Evolutionary conservation across 2,329 filamentous ascomycete species (phyloP).

Genomic region (Venturiaceae sp.): DNA sequence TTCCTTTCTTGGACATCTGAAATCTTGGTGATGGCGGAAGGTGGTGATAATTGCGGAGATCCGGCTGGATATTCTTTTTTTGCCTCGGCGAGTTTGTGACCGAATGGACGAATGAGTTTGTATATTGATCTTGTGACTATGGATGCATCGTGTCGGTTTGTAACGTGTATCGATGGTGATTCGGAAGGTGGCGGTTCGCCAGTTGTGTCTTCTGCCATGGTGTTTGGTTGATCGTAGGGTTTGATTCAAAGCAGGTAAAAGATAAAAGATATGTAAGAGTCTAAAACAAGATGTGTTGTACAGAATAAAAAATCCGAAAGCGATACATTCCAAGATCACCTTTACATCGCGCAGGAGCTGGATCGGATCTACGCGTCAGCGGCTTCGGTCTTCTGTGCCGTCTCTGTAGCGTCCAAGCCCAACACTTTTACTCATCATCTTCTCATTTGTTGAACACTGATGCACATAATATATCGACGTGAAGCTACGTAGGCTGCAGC

Average conservation of each 20-base stretch:
- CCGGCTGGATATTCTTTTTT: slow-evolving; percentile 23
- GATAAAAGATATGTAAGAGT: too few relatives aligned
- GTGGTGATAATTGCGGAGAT: slow-evolving; percentile 28
- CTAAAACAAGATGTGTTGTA: not conserved
- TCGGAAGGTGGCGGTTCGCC: not conserved
- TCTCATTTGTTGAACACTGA: too few relatives aligned
- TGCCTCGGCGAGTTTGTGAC: slow-evolving; percentile 23
- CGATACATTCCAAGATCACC: not conserved
- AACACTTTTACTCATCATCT: too few relatives aligned
- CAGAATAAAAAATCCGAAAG: not conserved
- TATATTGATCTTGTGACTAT: slow-evolving; percentile 26
- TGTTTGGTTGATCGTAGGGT: too few relatives aligned
- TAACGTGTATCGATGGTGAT: slow-evolving; percentile 18
- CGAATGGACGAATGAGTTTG: slow-evolving; percentile 26
- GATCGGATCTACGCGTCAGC: not conserved
- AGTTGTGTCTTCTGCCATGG: not conserved
- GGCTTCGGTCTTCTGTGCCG: not conserved
- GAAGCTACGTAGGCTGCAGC: too few relatives aligned
- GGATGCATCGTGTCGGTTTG: slow-evolving; percentile 26
- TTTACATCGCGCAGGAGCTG: not conserved
- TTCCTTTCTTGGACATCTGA: slow-evolving; percentile 30
- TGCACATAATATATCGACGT: too few relatives aligned
- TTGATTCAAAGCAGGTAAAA: not conserved
- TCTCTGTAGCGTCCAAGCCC: too few relatives aligned
- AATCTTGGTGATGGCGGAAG: slow-evolving; percentile 20